These are phyloP conservation scores for Phytophthora sojae DNA, from an alignment of 352 stramenopile species.

Conservation along the genomic window DNA sequence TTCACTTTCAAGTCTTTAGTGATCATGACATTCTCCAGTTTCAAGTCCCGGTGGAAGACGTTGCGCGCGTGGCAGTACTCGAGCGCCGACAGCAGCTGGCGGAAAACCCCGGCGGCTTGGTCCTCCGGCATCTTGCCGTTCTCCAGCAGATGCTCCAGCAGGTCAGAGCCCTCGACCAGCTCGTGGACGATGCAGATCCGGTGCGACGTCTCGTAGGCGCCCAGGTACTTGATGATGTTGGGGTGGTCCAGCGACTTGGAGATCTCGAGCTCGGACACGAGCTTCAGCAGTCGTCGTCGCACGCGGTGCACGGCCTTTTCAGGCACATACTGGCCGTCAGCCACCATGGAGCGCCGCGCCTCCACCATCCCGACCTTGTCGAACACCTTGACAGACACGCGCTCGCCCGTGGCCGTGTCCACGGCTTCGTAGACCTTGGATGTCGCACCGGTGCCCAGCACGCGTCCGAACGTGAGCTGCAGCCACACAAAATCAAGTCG, in stretches of 20 bases:
- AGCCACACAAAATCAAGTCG: conserved; percentile 28
- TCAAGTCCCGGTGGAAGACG: conserved; percentile 96
- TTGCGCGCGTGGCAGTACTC: conserved; percentile 91
- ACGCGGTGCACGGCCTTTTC: conserved; percentile 82
- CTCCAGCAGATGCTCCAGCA: conserved; percentile 77
- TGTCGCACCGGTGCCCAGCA: conserved; percentile 78
- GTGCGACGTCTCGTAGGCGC: conserved; percentile 82
- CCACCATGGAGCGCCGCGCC: conserved; percentile 77
- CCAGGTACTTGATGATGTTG: conserved; percentile 82
- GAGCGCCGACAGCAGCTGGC: conserved; percentile 93
- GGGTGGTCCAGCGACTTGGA: conserved; percentile 72
- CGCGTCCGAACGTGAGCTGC: conserved; percentile 65
- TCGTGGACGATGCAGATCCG: conserved; percentile 85
- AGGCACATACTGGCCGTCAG: conserved; percentile 57
- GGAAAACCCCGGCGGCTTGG: conserved; percentile 61
- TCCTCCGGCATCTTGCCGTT: conserved; percentile 78
- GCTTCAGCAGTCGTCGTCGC: conserved; percentile 75
- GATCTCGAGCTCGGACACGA: conserved; percentile 88
- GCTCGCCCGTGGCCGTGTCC: conserved; percentile 50
- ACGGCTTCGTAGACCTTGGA: conserved; percentile 79
- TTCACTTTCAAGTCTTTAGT: conserved; percentile 93
- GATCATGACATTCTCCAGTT: conserved; percentile 96
- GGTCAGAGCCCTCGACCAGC: conserved; percentile 73
- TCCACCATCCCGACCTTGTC: conserved; percentile 87
- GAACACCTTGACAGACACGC: conserved; percentile 85